Percentiles rank a stretch among this genome's conserved stretches.
Conservation (phyloP, 2,329 filamentous ascomycete genomes). For the Clarireedia hainanense region DNA sequence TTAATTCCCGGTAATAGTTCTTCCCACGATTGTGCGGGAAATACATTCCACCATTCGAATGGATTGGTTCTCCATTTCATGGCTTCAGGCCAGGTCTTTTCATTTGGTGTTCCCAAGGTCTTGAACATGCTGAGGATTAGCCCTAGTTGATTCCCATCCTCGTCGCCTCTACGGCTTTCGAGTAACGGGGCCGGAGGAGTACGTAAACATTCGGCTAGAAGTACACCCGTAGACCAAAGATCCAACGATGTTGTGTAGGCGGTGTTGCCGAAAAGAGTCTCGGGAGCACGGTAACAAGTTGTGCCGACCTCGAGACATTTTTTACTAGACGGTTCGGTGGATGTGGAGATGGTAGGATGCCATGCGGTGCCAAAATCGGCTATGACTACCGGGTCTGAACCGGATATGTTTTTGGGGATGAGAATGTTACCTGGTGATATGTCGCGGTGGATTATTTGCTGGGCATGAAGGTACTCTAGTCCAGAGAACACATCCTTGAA, state of each 20-base stretch:
- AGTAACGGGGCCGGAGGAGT: conserved; percentile 60
- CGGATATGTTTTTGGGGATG: conserved; percentile 43
- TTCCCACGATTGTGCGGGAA: conserved; percentile 60
- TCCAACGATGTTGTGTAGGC: conserved; percentile 68
- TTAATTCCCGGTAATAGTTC: conserved; percentile 57
- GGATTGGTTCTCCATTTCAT: conserved; percentile 60
- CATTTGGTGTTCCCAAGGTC: conserved; percentile 77
- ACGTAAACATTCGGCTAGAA: conserved; percentile 67
- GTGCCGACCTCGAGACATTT: conserved; percentile 95
- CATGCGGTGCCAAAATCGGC: conserved; percentile 92
- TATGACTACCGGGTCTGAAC: conserved; percentile 65
- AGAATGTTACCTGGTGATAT: conserved; percentile 89
- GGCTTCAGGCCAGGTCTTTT: conserved; percentile 78
- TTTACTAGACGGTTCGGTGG: conserved; percentile 52
- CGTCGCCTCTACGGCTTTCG: conserved; percentile 61
- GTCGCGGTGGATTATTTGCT: conserved; percentile 84
- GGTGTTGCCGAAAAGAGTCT: conserved; percentile 78
- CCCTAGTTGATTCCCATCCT: conserved; percentile 85
- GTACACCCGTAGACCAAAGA: conserved; percentile 81
- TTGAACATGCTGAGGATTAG: conserved; percentile 90
- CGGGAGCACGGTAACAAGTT: conserved; percentile 82
- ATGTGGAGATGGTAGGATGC: conserved; percentile 47
- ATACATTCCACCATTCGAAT: conserved; percentile 82
- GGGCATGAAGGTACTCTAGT: conserved; percentile 61
- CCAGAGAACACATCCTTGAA: conserved; percentile 64